Percentiles rank a stretch among this genome's conserved stretches.
Conservation (phyloP, 352 stramenopile species). For the Globisporangium uncinulatum region DNA sequence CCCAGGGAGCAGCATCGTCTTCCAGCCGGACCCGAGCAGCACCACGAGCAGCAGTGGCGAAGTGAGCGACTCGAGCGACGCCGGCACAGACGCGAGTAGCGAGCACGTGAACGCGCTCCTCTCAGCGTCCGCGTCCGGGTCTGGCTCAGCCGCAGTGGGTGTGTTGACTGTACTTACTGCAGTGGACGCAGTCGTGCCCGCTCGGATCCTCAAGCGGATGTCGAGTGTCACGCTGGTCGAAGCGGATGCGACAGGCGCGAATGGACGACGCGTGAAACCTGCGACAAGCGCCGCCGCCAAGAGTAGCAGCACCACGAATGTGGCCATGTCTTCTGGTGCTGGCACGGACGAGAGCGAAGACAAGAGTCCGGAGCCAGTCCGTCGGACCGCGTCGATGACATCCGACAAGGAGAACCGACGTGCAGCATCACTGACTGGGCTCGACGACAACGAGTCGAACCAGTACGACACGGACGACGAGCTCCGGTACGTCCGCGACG, state of each 20-base stretch:
- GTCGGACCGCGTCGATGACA: background rate
- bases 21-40: slow-evolving; percentile 13
- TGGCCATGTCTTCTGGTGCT: slow-evolving; percentile 8
- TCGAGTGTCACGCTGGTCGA: slow-evolving; percentile 47
- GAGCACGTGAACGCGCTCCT: slow-evolving; percentile 11
- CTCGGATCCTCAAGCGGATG: slow-evolving; percentile 31
- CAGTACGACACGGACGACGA: slow-evolving; percentile 27
- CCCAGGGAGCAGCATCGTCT: slow-evolving; percentile 12
- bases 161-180: slow-evolving; percentile 9
- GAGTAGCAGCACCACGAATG: background rate
- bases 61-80: slow-evolving; percentile 33
- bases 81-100: slow-evolving; percentile 16
- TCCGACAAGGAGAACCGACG: slow-evolving; percentile 4
- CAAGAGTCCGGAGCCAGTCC: slow-evolving; percentile 12
- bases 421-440: background rate
- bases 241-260: slow-evolving; percentile 7
- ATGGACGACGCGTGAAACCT: slow-evolving; percentile 9
- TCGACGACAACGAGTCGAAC: slow-evolving; percentile 9
- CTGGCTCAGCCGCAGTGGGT: slow-evolving; percentile 2
- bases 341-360: slow-evolving; percentile 12
- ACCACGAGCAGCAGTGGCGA: slow-evolving; percentile 14
- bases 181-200: slow-evolving; percentile 12
- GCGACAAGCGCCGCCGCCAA: slow-evolving; percentile 1
- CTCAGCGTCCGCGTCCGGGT: slow-evolving; percentile 1
- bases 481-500: slow-evolving; percentile 17